phyloP scores from a whole-genome alignment of 202 grass and related monocot genomes.

The Carex sylvatica region DNA sequence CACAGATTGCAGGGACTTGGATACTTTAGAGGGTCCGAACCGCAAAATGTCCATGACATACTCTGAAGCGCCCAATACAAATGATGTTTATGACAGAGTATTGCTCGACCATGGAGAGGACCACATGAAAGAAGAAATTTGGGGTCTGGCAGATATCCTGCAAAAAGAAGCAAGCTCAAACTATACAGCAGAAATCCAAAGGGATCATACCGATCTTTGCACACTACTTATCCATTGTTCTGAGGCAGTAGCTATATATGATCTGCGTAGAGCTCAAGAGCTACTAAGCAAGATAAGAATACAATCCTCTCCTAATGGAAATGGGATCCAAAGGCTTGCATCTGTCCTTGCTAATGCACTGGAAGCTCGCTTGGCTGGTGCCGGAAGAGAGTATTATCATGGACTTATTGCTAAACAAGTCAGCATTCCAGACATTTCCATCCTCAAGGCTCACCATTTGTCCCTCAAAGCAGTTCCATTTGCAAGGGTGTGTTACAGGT shows the following conservation, averaged over 20 bases:
- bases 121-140: constrained; percentile 15
- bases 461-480: constrained; percentile 37
- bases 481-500: constrained; percentile 35
- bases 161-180: constrained; percentile 23
- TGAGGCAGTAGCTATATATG: constrained; percentile 40
- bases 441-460: constrained; percentile 38
- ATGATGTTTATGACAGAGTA: constrained; percentile 46
- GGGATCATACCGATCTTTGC: constrained; percentile 36
- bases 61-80: constrained; percentile 24
- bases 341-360: constrained; percentile 45
- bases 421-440: constrained; percentile 26
- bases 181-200: constrained; percentile 34
- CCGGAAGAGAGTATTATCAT: constrained; percentile 37
- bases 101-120: constrained; percentile 35
- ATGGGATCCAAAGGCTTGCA: constrained; percentile 59
- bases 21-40: constrained; percentile 33
- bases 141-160: constrained; percentile 18
- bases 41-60: constrained; percentile 28
- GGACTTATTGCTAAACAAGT: constrained; percentile 15
- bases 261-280: constrained; percentile 31
- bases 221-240: constrained; percentile 55
- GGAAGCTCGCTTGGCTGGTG: constrained; percentile 44
- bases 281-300: constrained; percentile 43
- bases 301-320: constrained; percentile 35
- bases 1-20: not conserved